Conservation (phyloP, 257 asterid genomes). For the Nicotiana tabacum region DNA sequence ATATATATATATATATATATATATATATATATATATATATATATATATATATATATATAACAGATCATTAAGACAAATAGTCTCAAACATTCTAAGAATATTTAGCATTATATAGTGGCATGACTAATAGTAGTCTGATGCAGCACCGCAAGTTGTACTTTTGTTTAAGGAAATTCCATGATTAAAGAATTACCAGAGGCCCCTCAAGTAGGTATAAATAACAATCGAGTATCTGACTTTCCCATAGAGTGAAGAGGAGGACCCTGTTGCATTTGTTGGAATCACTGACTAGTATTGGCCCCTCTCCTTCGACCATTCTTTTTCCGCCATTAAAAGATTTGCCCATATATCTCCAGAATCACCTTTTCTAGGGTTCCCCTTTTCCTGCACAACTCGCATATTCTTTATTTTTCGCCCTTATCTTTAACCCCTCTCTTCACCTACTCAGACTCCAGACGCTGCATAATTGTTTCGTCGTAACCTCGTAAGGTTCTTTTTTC, state of each 20-base stretch:
- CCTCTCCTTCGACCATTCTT: slow-evolving; percentile 20
- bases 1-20: too few species aligned
- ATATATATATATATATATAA: too few species aligned
- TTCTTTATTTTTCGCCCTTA: not conserved
- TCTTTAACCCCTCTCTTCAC: not conserved
- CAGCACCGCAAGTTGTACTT: too few species aligned
- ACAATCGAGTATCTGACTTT: not conserved
- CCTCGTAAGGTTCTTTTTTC: not conserved
- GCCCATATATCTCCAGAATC: not conserved
- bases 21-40: too few species aligned
- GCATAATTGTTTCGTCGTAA: slow-evolving; percentile 5
- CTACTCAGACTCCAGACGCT: not conserved
- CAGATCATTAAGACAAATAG: too few species aligned
- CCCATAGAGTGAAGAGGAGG: not conserved
- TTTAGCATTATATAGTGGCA: too few species aligned
- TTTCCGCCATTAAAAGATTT: slow-evolving; percentile 28
- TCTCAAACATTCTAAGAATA: too few species aligned
- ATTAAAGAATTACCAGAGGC: not conserved
- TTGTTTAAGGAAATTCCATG: too few species aligned
- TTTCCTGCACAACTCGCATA: not conserved
- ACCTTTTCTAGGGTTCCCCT: slow-evolving; percentile 30
- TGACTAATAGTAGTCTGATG: too few species aligned
- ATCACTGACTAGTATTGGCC: slow-evolving; percentile 31
- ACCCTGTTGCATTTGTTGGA: not conserved
- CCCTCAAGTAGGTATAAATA: slow-evolving; percentile 19